Evolutionary conservation across 2,329 filamentous ascomycete species (phyloP).

Genomic region (Ophiostoma himal-ulmi): DNA sequence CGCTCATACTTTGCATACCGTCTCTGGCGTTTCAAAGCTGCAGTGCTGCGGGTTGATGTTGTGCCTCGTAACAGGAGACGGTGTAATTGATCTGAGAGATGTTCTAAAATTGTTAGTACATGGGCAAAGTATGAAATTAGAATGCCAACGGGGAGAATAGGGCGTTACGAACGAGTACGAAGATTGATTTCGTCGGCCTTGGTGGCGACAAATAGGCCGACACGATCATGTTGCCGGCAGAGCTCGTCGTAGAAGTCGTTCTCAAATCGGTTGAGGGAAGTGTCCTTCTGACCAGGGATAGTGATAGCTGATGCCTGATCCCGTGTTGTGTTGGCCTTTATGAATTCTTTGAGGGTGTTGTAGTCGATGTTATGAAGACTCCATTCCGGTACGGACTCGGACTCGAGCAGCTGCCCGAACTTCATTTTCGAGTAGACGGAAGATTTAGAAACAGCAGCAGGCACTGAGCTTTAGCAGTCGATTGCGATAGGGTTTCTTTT

Average conservation of each 20-base stretch:
- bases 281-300: conserved; percentile 65
- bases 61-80: conserved; percentile 43
- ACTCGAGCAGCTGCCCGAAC: conserved; percentile 67
- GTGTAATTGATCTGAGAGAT: conserved; percentile 45
- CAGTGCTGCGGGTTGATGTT: conserved; percentile 31
- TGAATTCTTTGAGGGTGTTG: conserved; percentile 77
- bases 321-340: conserved; percentile 71
- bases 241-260: conserved; percentile 65
- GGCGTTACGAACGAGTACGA: conserved; percentile 52
- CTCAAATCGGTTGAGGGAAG: conserved; percentile 58
- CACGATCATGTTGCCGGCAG: conserved; percentile 67
- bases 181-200: conserved; percentile 73
- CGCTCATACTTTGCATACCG: conserved; percentile 50
- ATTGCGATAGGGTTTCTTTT: neutral
- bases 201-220: conserved; percentile 71
- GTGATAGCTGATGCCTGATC: conserved; percentile 64
- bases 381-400: conserved; percentile 77
- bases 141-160: neutral
- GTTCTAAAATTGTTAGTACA: conserved; percentile 34
- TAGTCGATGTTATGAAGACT: conserved; percentile 83
- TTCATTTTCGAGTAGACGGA: conserved; percentile 50
- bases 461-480: neutral
- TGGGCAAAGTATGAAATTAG: neutral
- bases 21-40: conserved; percentile 45
- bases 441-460: neutral